phyloP scores from a whole-genome alignment of 2,329 filamentous ascomycete genomes.

The Orbilia quercus region DNA sequence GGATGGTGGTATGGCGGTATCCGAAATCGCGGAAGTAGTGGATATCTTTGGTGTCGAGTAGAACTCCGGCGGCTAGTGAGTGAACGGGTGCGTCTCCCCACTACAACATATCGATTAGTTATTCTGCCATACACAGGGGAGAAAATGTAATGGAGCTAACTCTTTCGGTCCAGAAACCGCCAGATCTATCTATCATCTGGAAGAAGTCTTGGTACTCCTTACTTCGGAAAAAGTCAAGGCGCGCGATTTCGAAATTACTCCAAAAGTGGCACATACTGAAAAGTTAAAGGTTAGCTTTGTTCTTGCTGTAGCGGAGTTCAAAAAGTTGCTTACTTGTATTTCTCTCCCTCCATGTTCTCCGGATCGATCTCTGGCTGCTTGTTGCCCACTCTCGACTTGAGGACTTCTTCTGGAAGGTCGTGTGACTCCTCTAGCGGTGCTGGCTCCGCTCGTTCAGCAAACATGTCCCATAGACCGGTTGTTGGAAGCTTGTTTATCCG shows the following conservation, averaged over 20 bases:
- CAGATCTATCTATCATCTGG: constrained; percentile 97
- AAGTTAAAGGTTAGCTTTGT: constrained; percentile 10
- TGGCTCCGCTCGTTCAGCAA: constrained; percentile 78
- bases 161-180: constrained; percentile 98
- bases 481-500: constrained; percentile 89
- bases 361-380: constrained; percentile 83
- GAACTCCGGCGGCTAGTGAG: constrained; percentile 90
- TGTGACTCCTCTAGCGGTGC: constrained; percentile 67
- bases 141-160: constrained; percentile 68
- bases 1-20: constrained; percentile 97
- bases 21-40: constrained; percentile 99
- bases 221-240: constrained; percentile 93
- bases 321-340: constrained; percentile 74
- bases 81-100: constrained; percentile 99
- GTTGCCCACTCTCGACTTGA: constrained; percentile 75
- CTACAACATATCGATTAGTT: constrained; percentile 66
- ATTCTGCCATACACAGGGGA: neutral
- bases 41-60: constrained; percentile 83
- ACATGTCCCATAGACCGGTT: constrained; percentile 98
- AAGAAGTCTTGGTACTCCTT: constrained; percentile 99
- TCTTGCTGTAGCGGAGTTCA: neutral
- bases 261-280: constrained; percentile 94
- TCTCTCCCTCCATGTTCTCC: constrained; percentile 95
- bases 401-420: constrained; percentile 81
- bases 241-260: constrained; percentile 99